Base-by-base conservation (phyloP, 805 yeast species). In the Candida nonsorbophila region DNA sequence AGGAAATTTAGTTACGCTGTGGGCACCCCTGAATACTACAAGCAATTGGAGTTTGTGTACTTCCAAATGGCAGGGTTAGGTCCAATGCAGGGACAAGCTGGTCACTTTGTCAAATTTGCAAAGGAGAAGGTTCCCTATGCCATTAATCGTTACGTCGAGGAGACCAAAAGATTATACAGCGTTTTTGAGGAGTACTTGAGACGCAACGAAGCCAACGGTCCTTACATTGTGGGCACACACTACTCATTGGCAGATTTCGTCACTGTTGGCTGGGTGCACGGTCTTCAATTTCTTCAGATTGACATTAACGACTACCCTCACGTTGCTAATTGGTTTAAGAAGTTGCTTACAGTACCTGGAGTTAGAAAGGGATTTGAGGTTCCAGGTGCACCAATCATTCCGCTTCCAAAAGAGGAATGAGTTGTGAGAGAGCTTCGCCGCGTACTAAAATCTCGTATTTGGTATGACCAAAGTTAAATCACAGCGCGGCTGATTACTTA, bases 21-120 rank as follows among this genome's bases (percentile, higher is more conserved):
- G 14, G 58, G 58, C 8, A 51, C 74, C 16, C 35, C 40, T 25
- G 52, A 53, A 25, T 78, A 77, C 49, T 79, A 72, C 51, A 67
- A 62, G 38, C 67, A 69, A 46, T 45, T 69, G 40, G 75, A 74
- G 38, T 67, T 79, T 69, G 39, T 70, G 6, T 60, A 62, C 24
- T 77, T 74, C 62, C 80, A 75, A 41, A 65, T 71, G 56, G 76
- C 79, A 6, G 37, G 74, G 6, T 53, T 70, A 22, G 79, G 79
- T 18, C 83, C 84, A 33, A 72, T 68, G 67, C 77, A 69, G 43
- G 84, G 84, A 7, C 83, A 77, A 46, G 72, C 71, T 23, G 47
- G 52, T 36, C 77, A 70, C 45, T 79, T 77, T 45, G 22, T 34
- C 2, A 12, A 32, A 4, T 64, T 33, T 42, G 74, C 79, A 5